These are phyloP conservation scores for Solanum gracilifrons DNA, from an alignment of 257 asterid genomes.

Conservation along the genomic window DNA sequence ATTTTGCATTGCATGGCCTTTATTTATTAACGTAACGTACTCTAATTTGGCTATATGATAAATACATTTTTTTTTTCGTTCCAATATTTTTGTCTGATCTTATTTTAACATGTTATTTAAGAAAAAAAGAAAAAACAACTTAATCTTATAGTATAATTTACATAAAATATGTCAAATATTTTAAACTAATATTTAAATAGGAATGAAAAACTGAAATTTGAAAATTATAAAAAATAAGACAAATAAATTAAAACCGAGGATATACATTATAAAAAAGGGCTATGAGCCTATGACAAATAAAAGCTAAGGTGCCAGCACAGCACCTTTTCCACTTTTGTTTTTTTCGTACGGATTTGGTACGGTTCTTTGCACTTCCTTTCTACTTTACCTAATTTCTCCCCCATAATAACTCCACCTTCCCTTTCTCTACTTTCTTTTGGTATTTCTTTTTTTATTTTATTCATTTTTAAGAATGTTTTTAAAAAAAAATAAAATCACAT, in stretches of 20 bases:
- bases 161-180: too few species aligned
- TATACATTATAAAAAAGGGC: neutral
- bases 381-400: neutral
- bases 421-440: neutral
- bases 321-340: neutral
- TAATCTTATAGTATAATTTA: too few species aligned
- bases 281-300: neutral
- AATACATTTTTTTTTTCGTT: neutral
- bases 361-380: neutral
- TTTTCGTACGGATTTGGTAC: conserved; percentile 4
- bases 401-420: neutral
- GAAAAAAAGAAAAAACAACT: too few species aligned
- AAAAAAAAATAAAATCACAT: neutral
- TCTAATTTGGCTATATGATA: neutral
- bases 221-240: neutral
- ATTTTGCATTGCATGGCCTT: neutral
- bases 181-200: too few species aligned
- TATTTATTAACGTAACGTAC: neutral
- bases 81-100: neutral
- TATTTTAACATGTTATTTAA: neutral
- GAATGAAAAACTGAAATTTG: accelerated
- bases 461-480: too few species aligned
- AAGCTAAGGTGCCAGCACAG: neutral
- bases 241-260: neutral
- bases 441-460: neutral